A percentile compares a stretch with the other conserved stretches of the same genome.
Evolutionary conservation across 345 rosid genomes (phyloP).

Genomic region (Salix viminalis): DNA sequence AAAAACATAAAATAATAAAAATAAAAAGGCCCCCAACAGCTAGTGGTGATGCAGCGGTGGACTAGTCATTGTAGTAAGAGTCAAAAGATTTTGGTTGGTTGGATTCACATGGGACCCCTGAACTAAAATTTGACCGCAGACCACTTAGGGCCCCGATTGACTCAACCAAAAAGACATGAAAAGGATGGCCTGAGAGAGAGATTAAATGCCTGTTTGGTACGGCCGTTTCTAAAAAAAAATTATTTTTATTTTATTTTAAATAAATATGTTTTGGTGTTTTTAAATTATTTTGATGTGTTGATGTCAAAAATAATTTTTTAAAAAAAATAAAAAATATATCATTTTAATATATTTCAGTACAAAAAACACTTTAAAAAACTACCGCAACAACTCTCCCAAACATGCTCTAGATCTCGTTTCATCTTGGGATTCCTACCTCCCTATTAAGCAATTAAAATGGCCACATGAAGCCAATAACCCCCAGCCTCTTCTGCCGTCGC

Average conservation of each 20-base stretch:
- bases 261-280: too few species aligned
- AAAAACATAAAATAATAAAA: constrained; percentile 15
- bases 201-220: too few species aligned
- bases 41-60: not conserved
- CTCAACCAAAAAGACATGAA: not conserved
- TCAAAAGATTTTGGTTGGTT: constrained; percentile 20
- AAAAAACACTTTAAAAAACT: too few species aligned
- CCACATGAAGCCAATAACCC: constrained; percentile 31
- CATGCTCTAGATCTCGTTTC: not conserved
- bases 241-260: too few species aligned
- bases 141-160: not conserved
- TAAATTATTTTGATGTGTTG: too few species aligned
- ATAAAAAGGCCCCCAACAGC: constrained; percentile 1
- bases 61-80: not conserved
- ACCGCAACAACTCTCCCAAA: too few species aligned
- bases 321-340: too few species aligned
- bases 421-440: constrained; percentile 29
- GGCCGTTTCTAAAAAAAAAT: too few species aligned
- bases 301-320: too few species aligned
- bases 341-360: too few species aligned
- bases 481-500: constrained; percentile 40
- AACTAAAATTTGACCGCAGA: constrained; percentile 10
- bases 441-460: not conserved
- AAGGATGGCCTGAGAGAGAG: not conserved
- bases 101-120: constrained; percentile 33